Conservation (phyloP, 116 monocot genomes). For the Papilionanthe hybrid region DNA sequence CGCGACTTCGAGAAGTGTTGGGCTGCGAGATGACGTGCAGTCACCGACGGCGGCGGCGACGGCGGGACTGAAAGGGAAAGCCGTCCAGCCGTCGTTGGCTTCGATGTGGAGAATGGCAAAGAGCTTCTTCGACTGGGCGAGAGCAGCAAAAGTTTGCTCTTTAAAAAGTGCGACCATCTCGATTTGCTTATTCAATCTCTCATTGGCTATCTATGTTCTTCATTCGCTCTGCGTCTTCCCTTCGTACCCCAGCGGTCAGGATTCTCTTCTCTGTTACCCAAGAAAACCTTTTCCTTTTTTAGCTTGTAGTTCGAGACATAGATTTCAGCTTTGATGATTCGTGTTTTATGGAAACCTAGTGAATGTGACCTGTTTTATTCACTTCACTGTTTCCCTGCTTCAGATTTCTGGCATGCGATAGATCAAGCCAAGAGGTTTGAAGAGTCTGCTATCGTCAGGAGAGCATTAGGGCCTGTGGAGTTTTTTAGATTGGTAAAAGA, state of each 20-base stretch:
- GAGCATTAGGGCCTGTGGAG: conserved; percentile 34
- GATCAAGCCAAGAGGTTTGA: conserved; percentile 49
- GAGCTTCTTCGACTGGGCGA: conserved; percentile 9
- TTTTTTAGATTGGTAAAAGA: conserved; percentile 43
- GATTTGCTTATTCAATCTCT: conserved; percentile 55
- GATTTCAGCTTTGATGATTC: neutral
- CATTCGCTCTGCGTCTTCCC: conserved; percentile 28
- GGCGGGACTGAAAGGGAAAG: neutral
- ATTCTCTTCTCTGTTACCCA: neutral
- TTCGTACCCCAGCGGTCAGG: neutral
- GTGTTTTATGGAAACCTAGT: neutral
- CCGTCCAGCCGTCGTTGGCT: no score
- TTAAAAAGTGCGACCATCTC: conserved; percentile 49
- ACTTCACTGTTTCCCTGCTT: conserved; percentile 7
- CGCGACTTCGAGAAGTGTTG: neutral
- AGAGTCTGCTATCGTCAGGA: conserved; percentile 52
- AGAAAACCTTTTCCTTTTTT: neutral
- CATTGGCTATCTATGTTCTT: conserved; percentile 39
- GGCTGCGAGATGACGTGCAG: neutral
- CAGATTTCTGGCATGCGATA: conserved; percentile 23
- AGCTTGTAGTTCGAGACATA: neutral
- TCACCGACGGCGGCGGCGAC: neutral
- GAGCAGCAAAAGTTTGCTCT: conserved; percentile 23
- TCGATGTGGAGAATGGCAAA: conserved; percentile 26
- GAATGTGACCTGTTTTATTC: neutral